Evolutionary conservation across 371 early-diverging fungal genomes (phyloP).

Genomic region (Syncephalastrum sp.): DNA sequence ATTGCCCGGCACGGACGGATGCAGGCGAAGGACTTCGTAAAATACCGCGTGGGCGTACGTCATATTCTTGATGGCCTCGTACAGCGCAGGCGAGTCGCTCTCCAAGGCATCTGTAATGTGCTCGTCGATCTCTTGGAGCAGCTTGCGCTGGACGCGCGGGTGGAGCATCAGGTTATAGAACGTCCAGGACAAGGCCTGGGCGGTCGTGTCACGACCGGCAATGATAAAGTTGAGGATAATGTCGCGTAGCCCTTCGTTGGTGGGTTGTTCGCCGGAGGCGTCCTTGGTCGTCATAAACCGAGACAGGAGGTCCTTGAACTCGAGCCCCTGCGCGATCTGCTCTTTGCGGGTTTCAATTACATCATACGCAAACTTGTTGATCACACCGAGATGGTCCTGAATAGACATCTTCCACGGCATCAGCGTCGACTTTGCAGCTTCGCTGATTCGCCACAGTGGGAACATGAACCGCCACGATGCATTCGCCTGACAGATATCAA

Average conservation of each 20-base stretch:
- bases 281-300: constrained; percentile 60
- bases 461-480: constrained; percentile 49
- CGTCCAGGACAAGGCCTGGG: constrained; percentile 73
- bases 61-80: constrained; percentile 50
- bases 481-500: constrained; percentile 44
- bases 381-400: constrained; percentile 39
- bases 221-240: constrained; percentile 72
- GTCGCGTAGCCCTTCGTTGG: constrained; percentile 59
- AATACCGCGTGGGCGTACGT: constrained; percentile 62
- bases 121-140: constrained; percentile 57
- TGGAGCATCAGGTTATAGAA: constrained; percentile 58
- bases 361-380: constrained; percentile 49
- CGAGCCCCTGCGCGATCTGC: constrained; percentile 40
- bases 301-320: constrained; percentile 56
- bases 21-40: constrained; percentile 69
- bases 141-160: constrained; percentile 49
- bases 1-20: constrained; percentile 73
- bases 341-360: constrained; percentile 43
- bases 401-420: constrained; percentile 38
- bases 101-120: constrained; percentile 28
- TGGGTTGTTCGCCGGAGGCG: constrained; percentile 49
- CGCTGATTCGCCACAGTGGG: constrained; percentile 52
- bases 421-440: constrained; percentile 22
- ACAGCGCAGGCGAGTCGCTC: constrained; percentile 23
- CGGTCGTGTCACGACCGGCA: constrained; percentile 69